These are phyloP conservation scores for Platanthera guangdongensis DNA, from an alignment of 106 monocot genomes.

Conservation along the genomic window DNA sequence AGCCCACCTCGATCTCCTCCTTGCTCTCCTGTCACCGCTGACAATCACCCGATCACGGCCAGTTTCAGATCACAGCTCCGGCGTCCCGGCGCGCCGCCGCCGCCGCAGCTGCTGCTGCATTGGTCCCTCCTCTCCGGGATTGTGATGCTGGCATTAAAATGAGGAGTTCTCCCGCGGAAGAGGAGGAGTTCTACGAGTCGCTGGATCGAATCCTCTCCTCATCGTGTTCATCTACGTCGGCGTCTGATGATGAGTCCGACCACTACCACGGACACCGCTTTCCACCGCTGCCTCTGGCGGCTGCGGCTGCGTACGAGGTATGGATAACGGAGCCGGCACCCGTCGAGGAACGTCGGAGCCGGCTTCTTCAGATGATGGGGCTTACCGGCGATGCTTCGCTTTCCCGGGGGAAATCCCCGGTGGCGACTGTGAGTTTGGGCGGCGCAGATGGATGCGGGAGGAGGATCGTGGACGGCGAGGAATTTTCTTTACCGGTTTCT, in stretches of 20 bases:
- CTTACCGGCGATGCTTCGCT: slow-evolving; percentile 48
- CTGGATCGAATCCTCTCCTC: slow-evolving; percentile 73
- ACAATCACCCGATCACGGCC: background rate
- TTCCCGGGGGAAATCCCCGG: slow-evolving; percentile 12
- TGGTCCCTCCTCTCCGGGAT: background rate
- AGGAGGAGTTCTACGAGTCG: slow-evolving; percentile 77
- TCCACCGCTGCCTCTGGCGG: slow-evolving; percentile 6
- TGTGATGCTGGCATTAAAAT: background rate
- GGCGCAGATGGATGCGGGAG: background rate
- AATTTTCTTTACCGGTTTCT: background rate
- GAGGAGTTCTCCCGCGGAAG: slow-evolving; percentile 12
- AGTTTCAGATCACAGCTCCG: background rate
- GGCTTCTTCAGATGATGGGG: slow-evolving; percentile 64
- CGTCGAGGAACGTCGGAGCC: slow-evolving; percentile 73
- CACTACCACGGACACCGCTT: slow-evolving; percentile 5
- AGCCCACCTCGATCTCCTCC: background rate
- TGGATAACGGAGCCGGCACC: slow-evolving; percentile 72
- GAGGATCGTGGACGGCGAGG: background rate
- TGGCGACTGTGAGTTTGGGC: slow-evolving; percentile 17
- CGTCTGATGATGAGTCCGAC: slow-evolving; percentile 40
- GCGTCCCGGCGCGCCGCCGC: background rate
- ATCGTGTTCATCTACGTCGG: slow-evolving; percentile 72
- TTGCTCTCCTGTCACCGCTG: background rate
- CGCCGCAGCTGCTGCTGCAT: background rate
- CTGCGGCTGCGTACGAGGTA: slow-evolving; percentile 40